Evolutionary conservation across 768 basidiomycete species (phyloP), one percentile per base, ranked within the genome.

Genomic region (Pseudohyphozyma bogoriensis): DNA sequence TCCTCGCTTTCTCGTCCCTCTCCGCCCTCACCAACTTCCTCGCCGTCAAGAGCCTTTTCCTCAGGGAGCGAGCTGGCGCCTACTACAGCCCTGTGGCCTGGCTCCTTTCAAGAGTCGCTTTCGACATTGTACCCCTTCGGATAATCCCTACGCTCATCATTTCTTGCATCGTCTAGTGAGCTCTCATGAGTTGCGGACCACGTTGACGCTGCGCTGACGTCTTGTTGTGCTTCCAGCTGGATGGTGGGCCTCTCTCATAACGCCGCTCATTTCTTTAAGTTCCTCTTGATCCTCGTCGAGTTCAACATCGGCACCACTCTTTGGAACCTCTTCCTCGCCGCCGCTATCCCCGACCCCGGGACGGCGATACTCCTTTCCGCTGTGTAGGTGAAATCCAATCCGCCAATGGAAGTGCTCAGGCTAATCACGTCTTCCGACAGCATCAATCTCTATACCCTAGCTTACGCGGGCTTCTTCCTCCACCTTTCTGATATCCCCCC

Each of bases 71-170:
- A 37, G 86, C 90, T 3, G 83, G 83, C 51, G 78, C 78, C 4
- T 93, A 88, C 73, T 95, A 93, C 72, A 87, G 87, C 67, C 90
- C 91, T 0, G 83, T 88, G 15, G 82, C 90, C 0, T 97, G 92
- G 92, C 77, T 96, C 8, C 73, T 92, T n/a, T 85, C 88, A 0
- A 81, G 89, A 10, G 79, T 93, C 72, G 70, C 89, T 26, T 92
- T 92, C 70, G 92, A 97, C 69, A 82, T 92, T 56, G 77, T 95
- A 45, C 92, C 92, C 2, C 77, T 97, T 36, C 82, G 92, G 32
- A 77, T 97, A 45, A 79, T 95, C 40, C 92, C 92, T 2, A 91
- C 89, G 0, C 84, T 97, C 55, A 76, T 92, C 52, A 84, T 95
- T 9, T 81, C 84, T 5, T 83, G 87, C 6, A 87, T 91, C 56